These are phyloP conservation scores for Perkinsus marinus DNA, from an alignment of 169 alveolate genomes.

Conservation along the genomic window DNA sequence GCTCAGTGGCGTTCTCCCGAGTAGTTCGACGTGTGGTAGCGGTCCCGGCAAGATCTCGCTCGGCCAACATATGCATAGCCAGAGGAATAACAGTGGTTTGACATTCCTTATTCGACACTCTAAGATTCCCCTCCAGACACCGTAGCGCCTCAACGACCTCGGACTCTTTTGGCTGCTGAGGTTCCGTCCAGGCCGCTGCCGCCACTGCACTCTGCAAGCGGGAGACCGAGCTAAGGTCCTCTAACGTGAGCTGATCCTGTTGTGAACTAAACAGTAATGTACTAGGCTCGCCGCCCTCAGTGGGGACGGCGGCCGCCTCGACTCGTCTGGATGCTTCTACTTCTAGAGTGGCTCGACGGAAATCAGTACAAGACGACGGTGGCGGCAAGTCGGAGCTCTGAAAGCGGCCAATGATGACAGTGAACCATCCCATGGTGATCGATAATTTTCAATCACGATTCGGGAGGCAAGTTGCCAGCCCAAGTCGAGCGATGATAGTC, in stretches of 20 bases:
- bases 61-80: neutral
- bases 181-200: neutral
- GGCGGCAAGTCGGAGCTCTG: neutral
- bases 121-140: neutral
- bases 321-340: neutral
- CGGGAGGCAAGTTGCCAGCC: no score
- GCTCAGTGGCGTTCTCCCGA: neutral
- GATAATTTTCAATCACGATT: no score
- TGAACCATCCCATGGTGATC: no score
- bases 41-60: neutral
- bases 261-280: neutral
- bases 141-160: neutral
- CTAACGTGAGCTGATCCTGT: neutral
- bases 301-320: neutral
- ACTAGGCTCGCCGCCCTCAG: neutral
- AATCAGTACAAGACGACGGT: neutral
- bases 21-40: neutral
- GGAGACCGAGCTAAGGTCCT: neutral
- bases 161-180: neutral
- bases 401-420: no score
- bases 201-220: neutral
- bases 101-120: neutral
- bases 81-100: neutral
- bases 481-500: no score
- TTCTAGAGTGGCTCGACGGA: neutral